These are phyloP conservation scores for Lepiota venenata DNA, from an alignment of 768 basidiomycete genomes.

Conservation along the genomic window DNA sequence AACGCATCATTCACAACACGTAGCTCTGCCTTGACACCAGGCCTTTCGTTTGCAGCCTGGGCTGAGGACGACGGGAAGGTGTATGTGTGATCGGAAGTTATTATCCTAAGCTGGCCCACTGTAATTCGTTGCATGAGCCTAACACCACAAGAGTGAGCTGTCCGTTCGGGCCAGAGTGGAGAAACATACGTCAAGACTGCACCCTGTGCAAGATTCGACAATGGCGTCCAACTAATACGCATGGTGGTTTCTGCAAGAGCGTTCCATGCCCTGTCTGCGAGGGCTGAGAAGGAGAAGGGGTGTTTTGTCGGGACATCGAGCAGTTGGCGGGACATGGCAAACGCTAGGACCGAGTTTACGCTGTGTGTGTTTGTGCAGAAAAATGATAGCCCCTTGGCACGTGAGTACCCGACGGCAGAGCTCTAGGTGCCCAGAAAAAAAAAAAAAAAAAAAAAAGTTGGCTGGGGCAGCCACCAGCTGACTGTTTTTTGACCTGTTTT, in stretches of 20 bases:
- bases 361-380: neutral
- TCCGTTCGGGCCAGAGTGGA: neutral
- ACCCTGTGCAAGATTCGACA: conserved; percentile 38
- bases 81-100: conserved; percentile 43
- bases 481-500: too few species aligned
- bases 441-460: too few species aligned
- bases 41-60: conserved; percentile 15
- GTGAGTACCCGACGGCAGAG: neutral
- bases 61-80: conserved; percentile 32
- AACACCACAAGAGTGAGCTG: conserved; percentile 1
- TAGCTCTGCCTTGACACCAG: conserved; percentile 37
- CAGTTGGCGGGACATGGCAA: conserved; percentile 27
- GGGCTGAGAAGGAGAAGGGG: conserved; percentile 36
- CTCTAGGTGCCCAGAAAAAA: too few species aligned
- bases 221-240: conserved; percentile 39
- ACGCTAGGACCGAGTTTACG: neutral
- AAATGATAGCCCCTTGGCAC: too few species aligned
- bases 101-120: conserved; percentile 44
- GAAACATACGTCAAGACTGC: conserved; percentile 43
- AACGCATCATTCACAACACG: conserved; percentile 50
- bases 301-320: conserved; percentile 41
- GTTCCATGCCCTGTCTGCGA: conserved; percentile 42
- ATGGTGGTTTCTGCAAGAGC: conserved; percentile 36
- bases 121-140: conserved; percentile 45
- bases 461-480: too few species aligned